Base-by-base conservation (phyloP, 805 yeast genomes). In the Maudiozyma barnettii region DNA sequence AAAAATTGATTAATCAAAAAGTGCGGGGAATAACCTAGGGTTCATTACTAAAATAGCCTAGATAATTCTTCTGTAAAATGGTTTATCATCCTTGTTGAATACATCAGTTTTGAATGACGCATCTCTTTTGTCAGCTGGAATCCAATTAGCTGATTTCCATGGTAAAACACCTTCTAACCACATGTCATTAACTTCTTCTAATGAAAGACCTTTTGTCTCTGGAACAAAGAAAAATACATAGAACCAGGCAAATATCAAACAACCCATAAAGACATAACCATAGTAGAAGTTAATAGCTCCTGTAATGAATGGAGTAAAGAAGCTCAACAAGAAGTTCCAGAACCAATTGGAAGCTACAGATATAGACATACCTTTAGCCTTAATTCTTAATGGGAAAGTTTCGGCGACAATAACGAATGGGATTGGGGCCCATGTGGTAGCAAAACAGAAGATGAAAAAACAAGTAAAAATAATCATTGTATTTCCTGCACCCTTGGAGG, bases 161-260 rank as follows among this genome's bases (percentile, higher is more conserved):
- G 76, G 69, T 46, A 58, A 53, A 45, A 64, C 64, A 47, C 64
- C 66, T 41, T 66, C 61, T 29, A 73, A 57, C 57, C 68, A 73
- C 70, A 80, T 68, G 59, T 75, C 81, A 63, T 84, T 89, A 52
- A 84, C 85, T 66, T 84, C 87, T 68, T 85, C 95, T 63, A 86
- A 75, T 38, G 84, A 73, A 57, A 84, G 75, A 47, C 93, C 93
- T 69, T 78, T 79, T 48, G 95, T 85, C 67, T 84, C 90, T 57
- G 78, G 78, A 52, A 85, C 78, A 56, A 71, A 74, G 72, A 84
- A 78, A 72, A 74, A 77, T 45, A 84, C 84, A 62, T 81, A 86
- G 63, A 81, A 69, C 62, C 82, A 57, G 7, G 73, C 58, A 49
- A 69, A 75, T 21, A 77, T 60, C 62, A 78, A 65, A 60, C 83